phyloP scores from a whole-genome alignment of 345 rosid species.

The Melaleuca quinquenervia region DNA sequence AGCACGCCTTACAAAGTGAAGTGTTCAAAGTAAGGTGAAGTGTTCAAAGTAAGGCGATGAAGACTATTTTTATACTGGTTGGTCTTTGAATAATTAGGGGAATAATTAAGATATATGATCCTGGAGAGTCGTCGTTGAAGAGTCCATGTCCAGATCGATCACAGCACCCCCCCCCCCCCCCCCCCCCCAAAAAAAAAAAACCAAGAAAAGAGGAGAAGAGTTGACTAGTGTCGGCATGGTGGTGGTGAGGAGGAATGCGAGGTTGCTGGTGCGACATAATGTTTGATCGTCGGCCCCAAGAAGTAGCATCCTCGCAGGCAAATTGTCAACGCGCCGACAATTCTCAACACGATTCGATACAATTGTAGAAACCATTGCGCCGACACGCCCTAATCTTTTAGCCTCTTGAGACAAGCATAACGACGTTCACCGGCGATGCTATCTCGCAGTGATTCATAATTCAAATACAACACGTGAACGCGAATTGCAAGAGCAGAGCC shows the following conservation, averaged over 20 bases:
- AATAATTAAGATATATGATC: neutral
- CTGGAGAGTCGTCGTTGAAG: neutral
- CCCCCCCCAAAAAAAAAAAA: neutral
- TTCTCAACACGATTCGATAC: neutral
- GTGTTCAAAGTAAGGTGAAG: neutral
- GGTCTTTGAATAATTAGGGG: neutral
- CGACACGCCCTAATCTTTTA: too few relatives aligned
- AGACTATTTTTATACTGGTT: neutral
- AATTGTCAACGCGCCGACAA: neutral
- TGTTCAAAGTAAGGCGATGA: neutral
- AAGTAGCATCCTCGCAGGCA: neutral
- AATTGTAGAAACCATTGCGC: neutral
- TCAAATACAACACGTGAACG: neutral
- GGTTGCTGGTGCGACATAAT: neutral
- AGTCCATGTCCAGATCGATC: neutral
- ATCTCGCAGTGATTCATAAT: neutral
- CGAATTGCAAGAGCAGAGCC: neutral
- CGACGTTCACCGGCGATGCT: neutral
- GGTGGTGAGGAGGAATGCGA: neutral
- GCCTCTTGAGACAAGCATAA: neutral
- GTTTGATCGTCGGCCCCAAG: neutral
- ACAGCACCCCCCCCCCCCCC: neutral
- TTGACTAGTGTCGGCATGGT: neutral
- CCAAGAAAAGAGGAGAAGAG: neutral
- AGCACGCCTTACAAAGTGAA: neutral